Evolutionary conservation across 129 eudicot genomes (phyloP), one percentile per base, ranked within the genome.

Genomic region (Centella asiatica): DNA sequence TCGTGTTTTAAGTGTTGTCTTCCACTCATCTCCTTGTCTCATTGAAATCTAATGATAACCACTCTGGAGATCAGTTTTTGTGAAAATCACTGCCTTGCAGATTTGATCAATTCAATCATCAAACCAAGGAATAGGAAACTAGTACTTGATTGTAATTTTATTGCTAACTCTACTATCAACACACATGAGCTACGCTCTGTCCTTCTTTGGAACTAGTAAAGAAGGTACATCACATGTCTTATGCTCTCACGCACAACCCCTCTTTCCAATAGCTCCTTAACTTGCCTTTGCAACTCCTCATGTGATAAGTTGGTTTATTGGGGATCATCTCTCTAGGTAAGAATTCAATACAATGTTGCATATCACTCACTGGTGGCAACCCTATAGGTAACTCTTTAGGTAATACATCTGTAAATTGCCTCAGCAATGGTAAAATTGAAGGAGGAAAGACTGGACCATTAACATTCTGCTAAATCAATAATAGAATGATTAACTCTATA

Each of bases 61-160:
- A n/a, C n/a, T n/a, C n/a, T n/a, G n/a, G n/a, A n/a, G n/a, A n/a
- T n/a, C n/a, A n/a, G n/a, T n/a, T n/a, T n/a, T n/a, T n/a, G n/a
- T n/a, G n/a, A n/a, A n/a, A n/a, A n/a, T n/a, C n/a, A n/a, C n/a
- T n/a, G n/a, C n/a, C n/a, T n/a, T n/a, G n/a, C n/a, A n/a, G n/a
- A n/a, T n/a, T n/a, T n/a, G n/a, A n/a, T n/a, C n/a, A n/a, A n/a
- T n/a, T n/a, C n/a, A n/a, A n/a, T n/a, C n/a, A n/a, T 67, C 72
- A n/a, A 67, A 44, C 1, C 51, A 2, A 1, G 64, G 54, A 18
- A 65, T 67, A 4, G 37, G 54, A n/a, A 36, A 67, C 39, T 25
- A 5, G 13, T 67, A 67, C 13, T 66, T 66, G 29, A 67, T 27
- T 6, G 60, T 65, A 25, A 65, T 65, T 14, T 65, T 65, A 18